Evolutionary conservation across 345 rosid species (phyloP).

Genomic region (Heritiera fomes): DNA sequence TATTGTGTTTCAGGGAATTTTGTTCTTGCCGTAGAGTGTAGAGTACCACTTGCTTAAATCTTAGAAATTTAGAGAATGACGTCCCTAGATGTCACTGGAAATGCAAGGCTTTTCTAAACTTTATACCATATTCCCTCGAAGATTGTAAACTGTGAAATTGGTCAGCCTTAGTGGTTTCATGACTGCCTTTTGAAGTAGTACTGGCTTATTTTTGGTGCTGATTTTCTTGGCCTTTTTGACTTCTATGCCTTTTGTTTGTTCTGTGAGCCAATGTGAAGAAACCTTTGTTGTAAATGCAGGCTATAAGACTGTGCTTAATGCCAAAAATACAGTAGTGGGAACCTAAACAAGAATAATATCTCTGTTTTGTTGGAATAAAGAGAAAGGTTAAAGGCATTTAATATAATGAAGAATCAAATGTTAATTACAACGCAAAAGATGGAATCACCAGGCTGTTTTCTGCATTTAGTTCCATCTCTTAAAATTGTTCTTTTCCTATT

Average conservation of each 20-base stretch:
- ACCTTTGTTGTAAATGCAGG: slow-evolving; percentile 22
- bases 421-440: slow-evolving; percentile 13
- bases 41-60: background rate
- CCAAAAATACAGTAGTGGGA: background rate
- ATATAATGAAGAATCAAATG: slow-evolving; percentile 13
- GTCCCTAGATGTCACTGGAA: background rate
- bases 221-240: background rate
- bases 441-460: slow-evolving; percentile 6
- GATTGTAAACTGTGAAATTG: slow-evolving; percentile 5
- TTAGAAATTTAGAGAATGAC: slow-evolving; percentile 11
- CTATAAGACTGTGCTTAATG: slow-evolving; percentile 7
- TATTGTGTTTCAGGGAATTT: background rate
- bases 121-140: background rate
- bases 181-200: slow-evolving; percentile 12
- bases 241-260: background rate
- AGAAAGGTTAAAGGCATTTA: slow-evolving; percentile 19
- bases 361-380: slow-evolving; percentile 17
- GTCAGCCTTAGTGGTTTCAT: background rate
- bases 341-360: slow-evolving; percentile 2
- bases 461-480: background rate
- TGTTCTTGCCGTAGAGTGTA: background rate
- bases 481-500: slow-evolving; percentile 2
- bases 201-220: background rate
- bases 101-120: background rate
- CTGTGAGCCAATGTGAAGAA: background rate